These are phyloP conservation scores for Tolypocladium ovalisporum DNA, from an alignment of 2,329 filamentous ascomycete genomes.

Conservation along the genomic window DNA sequence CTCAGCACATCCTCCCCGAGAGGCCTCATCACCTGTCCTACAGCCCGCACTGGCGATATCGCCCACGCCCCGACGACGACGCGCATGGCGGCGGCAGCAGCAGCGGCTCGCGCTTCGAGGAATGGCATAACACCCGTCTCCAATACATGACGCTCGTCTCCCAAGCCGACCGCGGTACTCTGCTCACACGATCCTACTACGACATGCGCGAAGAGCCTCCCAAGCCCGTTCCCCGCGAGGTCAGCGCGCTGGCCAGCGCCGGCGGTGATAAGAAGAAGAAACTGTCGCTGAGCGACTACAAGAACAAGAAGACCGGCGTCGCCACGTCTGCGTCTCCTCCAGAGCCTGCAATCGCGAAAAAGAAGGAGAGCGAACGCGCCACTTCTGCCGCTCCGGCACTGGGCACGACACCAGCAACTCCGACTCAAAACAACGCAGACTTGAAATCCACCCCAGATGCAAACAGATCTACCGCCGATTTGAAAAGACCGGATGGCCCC, in stretches of 20 bases:
- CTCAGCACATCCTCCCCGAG: slow-evolving; percentile 39
- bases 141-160: slow-evolving; percentile 48
- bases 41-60: slow-evolving; percentile 36
- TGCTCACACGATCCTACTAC: slow-evolving; percentile 46
- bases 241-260: slow-evolving; percentile 27
- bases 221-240: slow-evolving; percentile 24
- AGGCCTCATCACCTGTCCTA: slow-evolving; percentile 43
- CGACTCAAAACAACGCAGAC: slow-evolving; percentile 6
- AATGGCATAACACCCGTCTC: slow-evolving; percentile 37
- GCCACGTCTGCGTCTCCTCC: slow-evolving; percentile 24
- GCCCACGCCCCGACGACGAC: slow-evolving; percentile 28
- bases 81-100: slow-evolving; percentile 4
- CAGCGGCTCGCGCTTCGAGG: slow-evolving; percentile 28
- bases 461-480: neutral
- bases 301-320: slow-evolving; percentile 36
- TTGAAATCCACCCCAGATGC: neutral
- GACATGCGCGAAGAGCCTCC: slow-evolving; percentile 43
- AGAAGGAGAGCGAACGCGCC: slow-evolving; percentile 19
- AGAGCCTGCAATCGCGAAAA: slow-evolving; percentile 20
- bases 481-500: slow-evolving; percentile 14
- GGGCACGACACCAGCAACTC: neutral
- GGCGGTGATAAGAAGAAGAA: slow-evolving; percentile 41
- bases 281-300: slow-evolving; percentile 48
- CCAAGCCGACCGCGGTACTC: slow-evolving; percentile 45
- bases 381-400: slow-evolving; percentile 5